Conservation (phyloP, 441 rosid species). For the Gossypium schwendimanii region DNA sequence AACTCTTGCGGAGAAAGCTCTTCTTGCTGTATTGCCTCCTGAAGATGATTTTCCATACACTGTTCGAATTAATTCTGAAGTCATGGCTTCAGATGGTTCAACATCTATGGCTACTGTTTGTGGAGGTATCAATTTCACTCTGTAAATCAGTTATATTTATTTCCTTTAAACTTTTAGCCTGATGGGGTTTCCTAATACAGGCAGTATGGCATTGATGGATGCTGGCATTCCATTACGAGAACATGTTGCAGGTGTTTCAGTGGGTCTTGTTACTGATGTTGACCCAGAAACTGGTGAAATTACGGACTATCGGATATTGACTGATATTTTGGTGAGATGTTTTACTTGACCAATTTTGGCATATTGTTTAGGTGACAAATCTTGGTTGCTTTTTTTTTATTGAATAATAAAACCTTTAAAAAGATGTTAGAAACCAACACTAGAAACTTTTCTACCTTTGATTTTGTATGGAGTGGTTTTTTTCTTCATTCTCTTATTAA, state of each 20-base stretch:
- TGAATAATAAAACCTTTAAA: not conserved
- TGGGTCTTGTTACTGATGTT: slow-evolving; percentile 82
- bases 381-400: not conserved
- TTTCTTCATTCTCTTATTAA: not conserved
- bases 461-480: not conserved
- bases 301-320: slow-evolving; percentile 71
- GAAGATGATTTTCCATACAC: slow-evolving; percentile 74
- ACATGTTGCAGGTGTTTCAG: slow-evolving; percentile 95
- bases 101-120: slow-evolving; percentile 98
- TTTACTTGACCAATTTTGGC: slow-evolving; percentile 5
- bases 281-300: slow-evolving; percentile 72
- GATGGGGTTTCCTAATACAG: slow-evolving; percentile 31
- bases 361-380: not conserved
- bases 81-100: slow-evolving; percentile 98
- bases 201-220: slow-evolving; percentile 98
- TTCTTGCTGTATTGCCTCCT: slow-evolving; percentile 87
- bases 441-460: not conserved
- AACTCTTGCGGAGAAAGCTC: slow-evolving; percentile 94
- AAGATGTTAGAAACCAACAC: not conserved
- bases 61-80: slow-evolving; percentile 88
- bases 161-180: not conserved
- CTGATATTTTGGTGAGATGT: slow-evolving; percentile 82
- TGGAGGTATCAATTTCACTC: slow-evolving; percentile 52
- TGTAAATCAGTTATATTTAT: not conserved
- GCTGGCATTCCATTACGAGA: slow-evolving; percentile 82